These are phyloP conservation scores for Tubosaeta sp. DNA, from an alignment of 768 basidiomycete genomes.

Conservation along the genomic window DNA sequence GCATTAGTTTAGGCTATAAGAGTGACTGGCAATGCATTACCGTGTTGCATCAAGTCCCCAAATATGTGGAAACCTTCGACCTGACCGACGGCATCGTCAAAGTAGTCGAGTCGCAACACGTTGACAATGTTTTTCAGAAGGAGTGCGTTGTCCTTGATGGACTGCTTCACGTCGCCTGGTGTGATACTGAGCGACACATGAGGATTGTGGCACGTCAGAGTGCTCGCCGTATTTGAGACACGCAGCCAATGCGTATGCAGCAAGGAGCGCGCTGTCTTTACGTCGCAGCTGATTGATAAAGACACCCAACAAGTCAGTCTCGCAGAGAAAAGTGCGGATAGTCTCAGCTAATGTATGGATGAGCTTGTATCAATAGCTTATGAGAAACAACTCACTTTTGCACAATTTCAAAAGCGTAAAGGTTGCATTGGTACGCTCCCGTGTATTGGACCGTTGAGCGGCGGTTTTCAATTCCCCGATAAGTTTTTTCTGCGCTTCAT, in stretches of 20 bases:
- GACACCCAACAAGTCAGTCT: background rate
- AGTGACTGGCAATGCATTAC: constrained; percentile 4
- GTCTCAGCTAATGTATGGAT: constrained; percentile 1
- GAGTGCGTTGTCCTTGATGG: background rate
- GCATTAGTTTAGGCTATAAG: background rate
- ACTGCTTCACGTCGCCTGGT: constrained; percentile 3
- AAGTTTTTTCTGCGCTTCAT: background rate
- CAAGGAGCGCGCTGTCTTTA: constrained; percentile 13
- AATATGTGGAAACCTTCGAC: constrained; percentile 24
- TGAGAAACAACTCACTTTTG: constrained; percentile 7
- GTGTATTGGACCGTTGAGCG: background rate
- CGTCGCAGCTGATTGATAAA: constrained; percentile 14
- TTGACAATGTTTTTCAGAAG: constrained; percentile 15
- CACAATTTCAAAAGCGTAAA: constrained; percentile 18
- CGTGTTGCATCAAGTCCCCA: constrained; percentile 13
- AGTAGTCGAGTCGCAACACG: constrained; percentile 20
- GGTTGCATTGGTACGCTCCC: constrained; percentile 20
- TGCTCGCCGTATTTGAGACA: constrained; percentile 1
- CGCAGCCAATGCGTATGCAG: constrained; percentile 12
- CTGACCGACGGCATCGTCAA: constrained; percentile 19
- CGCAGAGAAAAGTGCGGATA: constrained; percentile 5
- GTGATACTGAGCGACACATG: background rate
- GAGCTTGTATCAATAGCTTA: background rate
- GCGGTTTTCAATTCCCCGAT: constrained; percentile 8
- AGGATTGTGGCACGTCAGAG: background rate